These are phyloP conservation scores for Arabis hirsuta DNA, from an alignment of 345 rosid species.

Conservation along the genomic window DNA sequence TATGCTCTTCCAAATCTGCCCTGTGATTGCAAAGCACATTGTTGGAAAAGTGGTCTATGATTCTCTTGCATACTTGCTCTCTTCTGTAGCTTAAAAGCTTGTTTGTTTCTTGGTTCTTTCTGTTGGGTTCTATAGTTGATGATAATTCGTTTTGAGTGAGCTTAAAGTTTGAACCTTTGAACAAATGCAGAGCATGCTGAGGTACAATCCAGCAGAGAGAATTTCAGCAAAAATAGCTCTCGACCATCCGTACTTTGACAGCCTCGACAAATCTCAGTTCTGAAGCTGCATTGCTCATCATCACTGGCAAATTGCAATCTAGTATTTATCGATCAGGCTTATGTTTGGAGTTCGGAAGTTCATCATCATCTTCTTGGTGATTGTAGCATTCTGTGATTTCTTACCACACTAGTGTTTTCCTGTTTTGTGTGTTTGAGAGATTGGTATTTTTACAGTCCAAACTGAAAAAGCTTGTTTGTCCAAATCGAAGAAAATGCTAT, in stretches of 20 bases:
- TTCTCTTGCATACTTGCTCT: neutral
- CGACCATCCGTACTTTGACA: slow-evolving; percentile 90
- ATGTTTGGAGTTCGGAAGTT: slow-evolving; percentile 14
- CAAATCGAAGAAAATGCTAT: slow-evolving; percentile 5
- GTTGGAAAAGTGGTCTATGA: neutral
- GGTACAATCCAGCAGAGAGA: slow-evolving; percentile 84
- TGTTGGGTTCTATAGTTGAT: slow-evolving; percentile 14
- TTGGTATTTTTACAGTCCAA: neutral
- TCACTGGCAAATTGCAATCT: neutral
- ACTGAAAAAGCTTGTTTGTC: slow-evolving; percentile 2
- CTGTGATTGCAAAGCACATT: slow-evolving; percentile 1
- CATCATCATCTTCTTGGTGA: slow-evolving; percentile 33
- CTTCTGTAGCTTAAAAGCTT: slow-evolving; percentile 9
- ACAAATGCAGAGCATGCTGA: slow-evolving; percentile 72
- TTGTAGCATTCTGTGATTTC: neutral
- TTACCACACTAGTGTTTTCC: slow-evolving; percentile 3
- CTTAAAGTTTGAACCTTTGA: slow-evolving; percentile 20
- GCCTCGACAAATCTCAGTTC: slow-evolving; percentile 94
- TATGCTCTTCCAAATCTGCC: slow-evolving; percentile 34
- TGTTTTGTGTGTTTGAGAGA: neutral
- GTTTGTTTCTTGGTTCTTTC: neutral
- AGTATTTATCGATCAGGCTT: neutral
- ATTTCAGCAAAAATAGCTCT: slow-evolving; percentile 84
- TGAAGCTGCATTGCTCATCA: slow-evolving; percentile 51
- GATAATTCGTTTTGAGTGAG: neutral